These are phyloP conservation scores for Suillus clintonianus DNA, from an alignment of 768 basidiomycete genomes.

Conservation along the genomic window DNA sequence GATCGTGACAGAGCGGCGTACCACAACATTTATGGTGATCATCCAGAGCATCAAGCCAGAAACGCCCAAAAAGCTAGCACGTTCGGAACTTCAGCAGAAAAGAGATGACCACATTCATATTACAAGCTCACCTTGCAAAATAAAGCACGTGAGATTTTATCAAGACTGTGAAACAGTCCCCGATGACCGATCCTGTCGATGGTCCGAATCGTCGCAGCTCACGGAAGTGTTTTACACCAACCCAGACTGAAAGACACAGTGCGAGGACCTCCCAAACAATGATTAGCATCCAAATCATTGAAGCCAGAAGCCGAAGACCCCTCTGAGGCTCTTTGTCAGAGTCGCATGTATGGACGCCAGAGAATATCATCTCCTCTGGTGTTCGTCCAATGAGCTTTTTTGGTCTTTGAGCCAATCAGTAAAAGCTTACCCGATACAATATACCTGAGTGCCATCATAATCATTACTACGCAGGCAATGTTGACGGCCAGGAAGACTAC, in stretches of 20 bases:
- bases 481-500: not conserved
- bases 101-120: not conserved
- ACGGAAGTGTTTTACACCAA: not conserved
- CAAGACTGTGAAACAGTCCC: not conserved
- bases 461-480: not conserved
- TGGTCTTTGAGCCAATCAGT: not conserved
- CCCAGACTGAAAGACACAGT: not conserved
- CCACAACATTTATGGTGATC: no score
- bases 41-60: no score
- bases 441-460: not conserved
- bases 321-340: no score
- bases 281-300: not conserved
- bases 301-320: not conserved
- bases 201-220: not conserved
- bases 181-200: not conserved
- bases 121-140: not conserved
- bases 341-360: not conserved
- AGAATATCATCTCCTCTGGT: not conserved
- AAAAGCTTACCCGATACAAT: not conserved
- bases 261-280: not conserved
- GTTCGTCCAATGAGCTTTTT: not conserved
- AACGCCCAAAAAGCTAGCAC: no score
- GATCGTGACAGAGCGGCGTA: no score
- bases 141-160: not conserved
- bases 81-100: no score